Evolutionary conservation across 371 early-diverging fungal species (phyloP).

Genomic region (Mucor circinelloides): DNA sequence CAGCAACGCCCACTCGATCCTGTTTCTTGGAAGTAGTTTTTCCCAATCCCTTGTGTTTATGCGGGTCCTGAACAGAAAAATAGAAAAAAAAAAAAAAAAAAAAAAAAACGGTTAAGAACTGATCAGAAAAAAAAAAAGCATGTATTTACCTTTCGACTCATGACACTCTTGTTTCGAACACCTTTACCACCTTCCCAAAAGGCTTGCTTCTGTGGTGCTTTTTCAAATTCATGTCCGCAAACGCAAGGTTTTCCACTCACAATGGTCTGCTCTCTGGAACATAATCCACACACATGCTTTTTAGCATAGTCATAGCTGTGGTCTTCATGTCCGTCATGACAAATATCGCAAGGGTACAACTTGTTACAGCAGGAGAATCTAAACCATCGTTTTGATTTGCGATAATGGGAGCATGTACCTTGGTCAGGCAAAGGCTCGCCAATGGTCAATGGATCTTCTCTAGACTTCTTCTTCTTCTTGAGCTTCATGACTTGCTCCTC

Average conservation of each 20-base stretch:
- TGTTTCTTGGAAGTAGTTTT: slow-evolving; percentile 61
- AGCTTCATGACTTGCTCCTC: slow-evolving; percentile 32
- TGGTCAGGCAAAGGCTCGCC: slow-evolving; percentile 80
- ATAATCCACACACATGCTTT: slow-evolving; percentile 92
- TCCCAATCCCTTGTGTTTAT: slow-evolving; percentile 46
- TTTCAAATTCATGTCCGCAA: slow-evolving; percentile 76
- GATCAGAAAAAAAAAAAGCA: too few relatives aligned
- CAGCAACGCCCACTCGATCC: slow-evolving; percentile 56
- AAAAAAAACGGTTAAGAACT: too few relatives aligned
- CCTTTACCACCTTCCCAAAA: slow-evolving; percentile 99
- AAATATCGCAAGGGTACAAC: slow-evolving; percentile 91
- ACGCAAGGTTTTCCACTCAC: slow-evolving; percentile 41
- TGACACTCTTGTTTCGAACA: slow-evolving; percentile 73
- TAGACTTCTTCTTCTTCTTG: slow-evolving; percentile 52
- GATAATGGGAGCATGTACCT: slow-evolving; percentile 94
- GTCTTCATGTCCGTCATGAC: slow-evolving; percentile 85
- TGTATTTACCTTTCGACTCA: slow-evolving; percentile 81
- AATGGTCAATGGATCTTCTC: slow-evolving; percentile 52
- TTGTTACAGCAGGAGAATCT: slow-evolving; percentile 88
- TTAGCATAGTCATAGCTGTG: slow-evolving; percentile 76
- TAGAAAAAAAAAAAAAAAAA: neutral
- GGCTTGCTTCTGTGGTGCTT: slow-evolving; percentile 40
- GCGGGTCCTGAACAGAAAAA: slow-evolving; percentile 37
- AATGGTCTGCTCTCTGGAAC: slow-evolving; percentile 85
- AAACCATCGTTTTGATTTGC: slow-evolving; percentile 94